A percentile compares a stretch with the other conserved stretches of the same genome.
phyloP scores from a whole-genome alignment of 352 stramenopile genomes.

The Globisporangium barbulae region DNA sequence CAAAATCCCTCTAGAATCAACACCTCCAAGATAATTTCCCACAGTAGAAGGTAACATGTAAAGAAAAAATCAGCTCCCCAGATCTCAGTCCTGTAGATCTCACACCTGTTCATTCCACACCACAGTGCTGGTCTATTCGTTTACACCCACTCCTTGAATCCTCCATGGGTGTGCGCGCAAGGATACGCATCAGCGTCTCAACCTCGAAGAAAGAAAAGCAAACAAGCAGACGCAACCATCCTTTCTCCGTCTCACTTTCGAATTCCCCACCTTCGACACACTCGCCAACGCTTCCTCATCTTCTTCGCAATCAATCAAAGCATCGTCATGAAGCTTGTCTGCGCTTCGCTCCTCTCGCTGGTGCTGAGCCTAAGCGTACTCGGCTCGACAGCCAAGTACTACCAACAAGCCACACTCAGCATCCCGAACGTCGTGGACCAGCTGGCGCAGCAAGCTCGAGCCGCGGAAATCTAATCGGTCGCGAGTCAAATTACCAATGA shows the following conservation, averaged over 20 bases:
- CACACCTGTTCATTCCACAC: no score
- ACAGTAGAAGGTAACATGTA: no score
- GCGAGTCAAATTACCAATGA: slow-evolving; percentile 10
- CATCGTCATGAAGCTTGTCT: background rate
- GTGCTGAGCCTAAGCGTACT: background rate
- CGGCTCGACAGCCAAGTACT: background rate
- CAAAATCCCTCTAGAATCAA: no score
- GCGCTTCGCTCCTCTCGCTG: background rate
- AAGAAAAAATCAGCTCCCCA: no score
- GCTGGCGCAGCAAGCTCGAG: background rate
- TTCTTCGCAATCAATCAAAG: background rate
- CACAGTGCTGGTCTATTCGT: no score
- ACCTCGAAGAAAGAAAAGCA: no score
- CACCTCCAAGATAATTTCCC: no score
- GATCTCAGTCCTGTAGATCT: no score
- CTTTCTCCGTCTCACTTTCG: slow-evolving; percentile 9
- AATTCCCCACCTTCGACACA: slow-evolving; percentile 9
- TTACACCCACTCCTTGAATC: no score
- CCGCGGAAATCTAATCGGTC: background rate
- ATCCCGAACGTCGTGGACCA: slow-evolving; percentile 4
- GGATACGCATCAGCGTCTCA: no score
- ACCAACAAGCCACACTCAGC: background rate
- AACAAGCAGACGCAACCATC: no score
- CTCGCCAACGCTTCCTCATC: background rate
- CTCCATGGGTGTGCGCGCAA: no score